phyloP scores from a whole-genome alignment of 2,329 filamentous ascomycete species.

The Hypoxylon sp. region DNA sequence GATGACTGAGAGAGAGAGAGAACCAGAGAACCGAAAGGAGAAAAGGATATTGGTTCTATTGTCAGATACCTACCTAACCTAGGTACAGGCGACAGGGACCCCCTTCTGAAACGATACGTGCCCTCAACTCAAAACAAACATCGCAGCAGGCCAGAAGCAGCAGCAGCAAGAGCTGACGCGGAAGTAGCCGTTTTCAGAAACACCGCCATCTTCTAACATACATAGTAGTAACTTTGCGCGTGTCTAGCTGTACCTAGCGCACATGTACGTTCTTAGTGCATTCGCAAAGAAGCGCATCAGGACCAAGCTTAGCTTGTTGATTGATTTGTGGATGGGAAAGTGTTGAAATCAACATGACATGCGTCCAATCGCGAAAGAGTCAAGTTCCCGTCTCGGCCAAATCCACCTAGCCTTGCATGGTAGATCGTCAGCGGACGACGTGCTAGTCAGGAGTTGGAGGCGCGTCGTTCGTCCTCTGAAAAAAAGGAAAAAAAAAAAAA shows the following conservation, averaged over 20 bases:
- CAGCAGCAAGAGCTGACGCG: slow-evolving; percentile 1
- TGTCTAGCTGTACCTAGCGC: background rate
- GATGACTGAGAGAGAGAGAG: too few species aligned
- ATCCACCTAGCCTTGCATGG: slow-evolving; percentile 33
- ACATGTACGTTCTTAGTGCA: background rate
- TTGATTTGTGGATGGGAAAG: background rate
- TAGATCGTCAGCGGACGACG: slow-evolving; percentile 15
- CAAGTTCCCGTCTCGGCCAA: slow-evolving; percentile 34
- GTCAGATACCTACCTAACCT: too few species aligned
- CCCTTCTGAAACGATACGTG: slow-evolving; percentile 34
- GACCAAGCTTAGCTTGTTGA: background rate
- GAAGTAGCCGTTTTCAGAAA: slow-evolving; percentile 35
- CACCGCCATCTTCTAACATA: too few species aligned
- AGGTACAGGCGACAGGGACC: background rate
- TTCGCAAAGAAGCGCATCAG: background rate
- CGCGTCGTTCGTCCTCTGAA: slow-evolving; percentile 1
- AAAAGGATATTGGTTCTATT: too few species aligned
- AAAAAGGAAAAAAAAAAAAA: too few species aligned
- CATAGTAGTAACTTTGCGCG: too few species aligned
- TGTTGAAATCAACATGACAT: slow-evolving; percentile 5
- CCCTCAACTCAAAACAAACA: slow-evolving; percentile 36
- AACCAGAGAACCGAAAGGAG: too few species aligned
- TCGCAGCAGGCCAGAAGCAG: slow-evolving; percentile 16
- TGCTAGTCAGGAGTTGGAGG: slow-evolving; percentile 36
- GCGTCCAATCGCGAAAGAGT: slow-evolving; percentile 1